phyloP scores from a whole-genome alignment of 805 yeast species.

The Ogataea ganodermae region DNA sequence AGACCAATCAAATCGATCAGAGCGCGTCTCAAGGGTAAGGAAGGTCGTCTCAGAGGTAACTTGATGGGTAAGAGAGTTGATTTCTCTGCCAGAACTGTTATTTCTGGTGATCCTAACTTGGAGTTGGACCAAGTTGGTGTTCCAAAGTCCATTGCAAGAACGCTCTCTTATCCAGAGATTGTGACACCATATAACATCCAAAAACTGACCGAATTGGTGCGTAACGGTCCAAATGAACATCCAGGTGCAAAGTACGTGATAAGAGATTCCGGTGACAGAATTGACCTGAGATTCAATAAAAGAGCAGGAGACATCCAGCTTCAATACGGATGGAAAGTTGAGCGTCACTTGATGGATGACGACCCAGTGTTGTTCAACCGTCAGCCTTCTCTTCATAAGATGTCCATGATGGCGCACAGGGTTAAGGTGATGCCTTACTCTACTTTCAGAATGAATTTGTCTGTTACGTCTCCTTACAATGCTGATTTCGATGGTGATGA shows the following conservation, averaged over 20 bases:
- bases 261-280: slow-evolving; percentile 98
- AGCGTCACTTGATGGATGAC: slow-evolving; percentile 95
- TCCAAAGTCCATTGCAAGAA: slow-evolving; percentile 93
- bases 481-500: slow-evolving; percentile 99
- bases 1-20: slow-evolving; percentile 98
- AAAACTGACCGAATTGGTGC: slow-evolving; percentile 85
- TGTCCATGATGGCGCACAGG: slow-evolving; percentile 99
- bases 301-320: slow-evolving; percentile 97
- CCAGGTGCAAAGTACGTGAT: slow-evolving; percentile 99
- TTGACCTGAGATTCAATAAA: slow-evolving; percentile 93
- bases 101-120: slow-evolving; percentile 98
- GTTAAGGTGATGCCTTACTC: slow-evolving; percentile 99
- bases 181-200: slow-evolving; percentile 98
- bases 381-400: slow-evolving; percentile 98
- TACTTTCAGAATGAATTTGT: slow-evolving; percentile 92
- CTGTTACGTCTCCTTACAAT: slow-evolving; percentile 98
- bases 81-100: slow-evolving; percentile 97
- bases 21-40: slow-evolving; percentile 99
- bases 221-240: slow-evolving; percentile 98
- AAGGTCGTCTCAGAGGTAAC: slow-evolving; percentile 98
- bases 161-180: slow-evolving; percentile 93
- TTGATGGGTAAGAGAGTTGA: slow-evolving; percentile 99
- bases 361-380: slow-evolving; percentile 98
- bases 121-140: slow-evolving; percentile 99
- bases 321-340: slow-evolving; percentile 99